Base-by-base conservation (phyloP, 2,329 filamentous ascomycete species). In the Dactylellina leptospora region DNA sequence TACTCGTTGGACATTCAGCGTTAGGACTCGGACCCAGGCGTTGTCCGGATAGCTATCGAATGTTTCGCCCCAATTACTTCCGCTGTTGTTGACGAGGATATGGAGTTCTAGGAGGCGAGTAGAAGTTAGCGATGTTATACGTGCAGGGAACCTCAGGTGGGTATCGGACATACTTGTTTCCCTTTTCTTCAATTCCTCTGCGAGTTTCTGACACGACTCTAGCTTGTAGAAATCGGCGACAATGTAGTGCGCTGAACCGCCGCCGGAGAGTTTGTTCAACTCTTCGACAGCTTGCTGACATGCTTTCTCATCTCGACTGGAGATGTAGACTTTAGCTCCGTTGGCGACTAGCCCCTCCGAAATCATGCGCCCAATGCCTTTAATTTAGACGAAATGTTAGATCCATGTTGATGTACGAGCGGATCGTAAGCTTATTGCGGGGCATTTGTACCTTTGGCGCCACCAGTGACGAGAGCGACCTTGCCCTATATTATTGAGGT, bases 301-400 rank as follows among this genome's bases (percentile, higher is more conserved):
- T 23, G 82, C 81, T 44, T 85, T 86, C 13, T 85, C 86, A 28
- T 89, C 88, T 22, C 86, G 84, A 4, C 86, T 88, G 4, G 86
- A 87, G 74, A 91, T 88, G 81, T 90, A 91, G 4, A 91, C 88
- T 74, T 85, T 88, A 66, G 85, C 84, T 63, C 87, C 86, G 79
- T 88, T 88, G 63, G 82, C 78, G n/a, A 88, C 82, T 79, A 87
- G 89, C 64, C 86, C 87, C 63, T 86, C 82, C 28, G 85, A 85
- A 74, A 90, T 89, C 87, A 89, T 89, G 69, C 84, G 85, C 13
- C 87, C 87, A 74, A 89, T 85, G 74, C 87, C 87, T 77, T 30
- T 22, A 50, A 10, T 8, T 38, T 3, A 28, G 18, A 48, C 23
- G 18, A 33, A 23, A 40, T 42, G 28, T 64, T 36, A 66, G 55